These are phyloP conservation scores for Malassezia psittaci DNA, from an alignment of 1,284 basidiomycete species.

Conservation along the genomic window DNA sequence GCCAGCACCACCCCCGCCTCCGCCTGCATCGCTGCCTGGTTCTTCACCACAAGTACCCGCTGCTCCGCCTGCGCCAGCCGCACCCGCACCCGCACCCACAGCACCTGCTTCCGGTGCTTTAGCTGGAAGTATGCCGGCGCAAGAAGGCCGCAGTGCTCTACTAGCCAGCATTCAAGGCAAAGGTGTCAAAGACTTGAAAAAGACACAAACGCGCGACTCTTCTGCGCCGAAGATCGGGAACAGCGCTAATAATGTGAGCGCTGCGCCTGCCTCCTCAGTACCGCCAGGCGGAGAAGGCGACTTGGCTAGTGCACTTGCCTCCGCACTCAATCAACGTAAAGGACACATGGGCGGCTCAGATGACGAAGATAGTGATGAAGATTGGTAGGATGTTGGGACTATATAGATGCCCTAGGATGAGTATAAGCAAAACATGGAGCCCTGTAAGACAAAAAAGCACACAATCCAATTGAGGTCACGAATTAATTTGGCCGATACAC, in stretches of 20 bases:
- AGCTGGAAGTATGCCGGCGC: neutral
- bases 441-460: neutral
- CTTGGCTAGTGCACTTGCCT: conserved; percentile 59
- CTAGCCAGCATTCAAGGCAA: conserved; percentile 62
- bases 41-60: conserved; percentile 48
- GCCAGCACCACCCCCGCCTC: conserved; percentile 8
- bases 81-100: conserved; percentile 47
- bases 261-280: conserved; percentile 9
- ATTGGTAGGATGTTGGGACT: conserved; percentile 25
- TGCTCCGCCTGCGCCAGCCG: conserved; percentile 47
- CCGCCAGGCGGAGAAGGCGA: conserved; percentile 50
- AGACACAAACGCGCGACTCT: conserved; percentile 50
- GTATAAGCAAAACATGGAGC: no score
- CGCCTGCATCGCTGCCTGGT: conserved; percentile 20
- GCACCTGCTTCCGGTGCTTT: conserved; percentile 19
- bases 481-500: conserved; percentile 9
- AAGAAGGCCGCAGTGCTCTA: conserved; percentile 53
- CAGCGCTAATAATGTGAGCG: conserved; percentile 13
- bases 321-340: conserved; percentile 65
- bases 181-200: conserved; percentile 63
- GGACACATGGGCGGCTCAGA: conserved; percentile 80
- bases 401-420: no score
- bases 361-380: conserved; percentile 62
- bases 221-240: neutral
- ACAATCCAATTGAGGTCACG: neutral